Evolutionary conservation across 495 filamentous ascomycete species (phyloP), one percentile per base, ranked within the genome.

Genomic region (Chaetomium tenue): DNA sequence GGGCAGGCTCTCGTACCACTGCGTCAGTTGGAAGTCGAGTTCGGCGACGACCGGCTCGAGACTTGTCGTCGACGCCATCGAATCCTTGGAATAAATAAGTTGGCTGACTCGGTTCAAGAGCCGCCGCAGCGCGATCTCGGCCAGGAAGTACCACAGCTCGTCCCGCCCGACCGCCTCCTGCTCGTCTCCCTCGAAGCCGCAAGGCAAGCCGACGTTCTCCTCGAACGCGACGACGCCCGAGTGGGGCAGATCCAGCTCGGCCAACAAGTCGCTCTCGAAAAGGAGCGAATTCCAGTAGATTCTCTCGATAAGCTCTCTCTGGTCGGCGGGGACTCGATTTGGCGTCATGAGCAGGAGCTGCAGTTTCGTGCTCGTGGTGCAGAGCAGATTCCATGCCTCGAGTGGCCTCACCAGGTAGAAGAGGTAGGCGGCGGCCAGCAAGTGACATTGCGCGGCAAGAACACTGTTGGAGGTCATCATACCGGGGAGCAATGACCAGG

Each of bases 281-380:
- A 93, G 81, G 5, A 93, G 78, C 5, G 90, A 80, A 65, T 93
- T 93, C 90, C 90, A 93, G 77, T 90, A 92, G 5, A 93, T 87
- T 48, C 90, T 78, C 65, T 91, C 87, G 53, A 84, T 85, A 47
- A 92, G 72, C 74, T 92, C 89, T 63, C 86, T 82, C 71, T 88
- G 85, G 53, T 86, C 84, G 13, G 83, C 72, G 1, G 90, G 88
- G 4, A 92, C 82, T 55, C 88, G 82, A 56, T 84, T 88, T 16
- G 88, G 85, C 12, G 86, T 85, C 72, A 87, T 88, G 46, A 92
- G 80, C 30, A 93, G 79, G 20, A 92, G 77, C 75, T 93, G 90
- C 28, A 92, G 76, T 68, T 92, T 93, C 71, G 89, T 89, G 77
- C 88, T 91, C 12, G 88, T 89, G 64, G 84, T 90, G 72, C 86